Base-by-base conservation (phyloP, 2,329 filamentous ascomycete genomes). In the Didymella glomerata region DNA sequence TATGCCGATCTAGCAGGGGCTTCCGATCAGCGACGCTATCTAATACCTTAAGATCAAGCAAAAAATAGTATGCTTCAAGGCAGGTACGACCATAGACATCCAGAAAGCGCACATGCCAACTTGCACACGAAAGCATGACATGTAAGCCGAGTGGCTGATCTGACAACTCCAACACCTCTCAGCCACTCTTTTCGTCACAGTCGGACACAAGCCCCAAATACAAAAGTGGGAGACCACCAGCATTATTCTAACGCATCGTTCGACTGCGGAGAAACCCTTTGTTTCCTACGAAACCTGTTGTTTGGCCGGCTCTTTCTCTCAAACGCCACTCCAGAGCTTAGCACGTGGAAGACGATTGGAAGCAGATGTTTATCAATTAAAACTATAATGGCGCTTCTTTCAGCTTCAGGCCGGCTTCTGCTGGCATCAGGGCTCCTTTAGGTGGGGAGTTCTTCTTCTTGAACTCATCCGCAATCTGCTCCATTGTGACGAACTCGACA, bases 391-490 rank as follows among this genome's bases (percentile, higher is more conserved):
- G 46, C 20, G 58, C 51, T 38, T 69, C 25, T 60, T 81, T 79
- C 63, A 86, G 64, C 22, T 86, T 83, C n/a, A 81, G 79, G 2
- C 84, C 85, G 0, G 76, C 70, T n/a, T 79, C 74, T 6, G 85
- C 84, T 1, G 88, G 88, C 83, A 89, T 82, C 60, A 88, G 63
- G 0, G 87, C 87, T 0, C 86, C 88, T 48, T 79, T 74, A 0
- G 85, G 81, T 0, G 85, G 82, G 1, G 76, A 74, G 49, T 86
- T 89, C 76, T 84, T 89, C 58, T 80, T 82, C 78, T 91, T 91
- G 75, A 91, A 92, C 36, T 90, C 86, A 69, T 91, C 88, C 18
- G 81, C 86, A 77, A 92, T 90, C 70, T 90, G 81, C 68, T 86
- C 88, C 81, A 92, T 90, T 0, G 86, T 89, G 0, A 88, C 84